Conservation (phyloP, 192 early-diverging fungal genomes). For the Mortierella claussenii region DNA sequence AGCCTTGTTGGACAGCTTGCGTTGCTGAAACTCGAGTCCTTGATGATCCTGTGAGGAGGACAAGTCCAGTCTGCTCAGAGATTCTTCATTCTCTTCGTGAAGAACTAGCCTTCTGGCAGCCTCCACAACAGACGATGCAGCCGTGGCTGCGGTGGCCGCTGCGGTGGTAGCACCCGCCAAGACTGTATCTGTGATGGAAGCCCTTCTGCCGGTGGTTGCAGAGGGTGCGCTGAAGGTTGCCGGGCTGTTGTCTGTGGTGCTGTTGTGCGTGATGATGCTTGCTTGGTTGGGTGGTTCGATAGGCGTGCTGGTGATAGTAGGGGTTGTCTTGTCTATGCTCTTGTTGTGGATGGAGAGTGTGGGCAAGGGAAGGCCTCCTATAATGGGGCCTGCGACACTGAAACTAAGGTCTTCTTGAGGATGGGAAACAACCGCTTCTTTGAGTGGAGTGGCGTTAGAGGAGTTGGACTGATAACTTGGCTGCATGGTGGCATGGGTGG, state of each 20-base stretch:
- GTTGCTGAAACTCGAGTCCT: slow-evolving; percentile 28
- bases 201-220: not conserved
- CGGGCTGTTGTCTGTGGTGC: not conserved
- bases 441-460: not conserved
- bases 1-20: not conserved
- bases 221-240: not conserved
- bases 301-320: no score
- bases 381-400: not conserved
- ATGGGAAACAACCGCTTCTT: not conserved
- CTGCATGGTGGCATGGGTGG: no score
- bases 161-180: slow-evolving; percentile 8
- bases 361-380: no score
- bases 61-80: not conserved
- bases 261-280: not conserved
- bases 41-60: slow-evolving; percentile 5
- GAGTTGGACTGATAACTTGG: not conserved
- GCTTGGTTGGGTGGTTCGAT: no score
- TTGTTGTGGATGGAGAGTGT: not conserved
- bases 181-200: slow-evolving; percentile 16
- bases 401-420: not conserved
- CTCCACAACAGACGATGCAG: slow-evolving; percentile 5
- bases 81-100: not conserved
- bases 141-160: slow-evolving; percentile 4
- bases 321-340: no score
- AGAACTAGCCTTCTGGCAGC: slow-evolving; percentile 15